Evolutionary conservation across 2,329 filamentous ascomycete species (phyloP), one percentile per base, ranked within the genome.

Genomic region (Aspergillus fumigatus): DNA sequence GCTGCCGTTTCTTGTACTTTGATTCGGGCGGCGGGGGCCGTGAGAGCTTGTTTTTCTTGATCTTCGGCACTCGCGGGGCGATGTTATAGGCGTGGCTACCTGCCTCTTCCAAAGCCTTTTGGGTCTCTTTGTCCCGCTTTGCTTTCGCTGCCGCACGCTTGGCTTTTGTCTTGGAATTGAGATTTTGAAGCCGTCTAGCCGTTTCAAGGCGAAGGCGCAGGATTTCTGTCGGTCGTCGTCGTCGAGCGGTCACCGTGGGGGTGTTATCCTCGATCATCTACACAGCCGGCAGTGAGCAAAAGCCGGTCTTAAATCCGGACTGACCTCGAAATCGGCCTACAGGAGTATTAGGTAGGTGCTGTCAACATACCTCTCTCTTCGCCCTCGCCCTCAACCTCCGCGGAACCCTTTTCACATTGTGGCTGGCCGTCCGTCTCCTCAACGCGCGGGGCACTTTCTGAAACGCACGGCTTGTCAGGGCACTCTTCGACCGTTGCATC

Each of bases 211-310:
- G 83, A 53, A 81, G 66, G 51, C 78, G 75, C 67, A 80, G 70
- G 38, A 73, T 69, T 43, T 74, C 71, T 4, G 75, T 76, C 23
- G 75, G 76, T 64, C 78, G 79, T 53, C 78, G 70, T 56, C 74
- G 74, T 41, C 78, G 73, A 19, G 82, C 80, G 52, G 86, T 88
- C 5, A 92, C 86, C 0, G 85, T 88, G 0, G 94, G 92, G 0
- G 93, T 96, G 62, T 97, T 97, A 68, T 97, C 93, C 55, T 95
- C 89, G 17, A 80, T 79, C 86, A 96, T 95, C 81, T 95, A 84
- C 29, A 43, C 17, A 19, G 11, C 41, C 55, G 55, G 48, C 35
- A 38, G 19, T 38, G 23, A 43, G 40, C 21, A 43, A 21, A 21
- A 43, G n/a, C 8, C 11, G 10, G 10, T 43, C 21, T 38, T 38